Evolutionary conservation across 2,329 filamentous ascomycete species (phyloP).

Genomic region (Lasiodiplodia theobromae): DNA sequence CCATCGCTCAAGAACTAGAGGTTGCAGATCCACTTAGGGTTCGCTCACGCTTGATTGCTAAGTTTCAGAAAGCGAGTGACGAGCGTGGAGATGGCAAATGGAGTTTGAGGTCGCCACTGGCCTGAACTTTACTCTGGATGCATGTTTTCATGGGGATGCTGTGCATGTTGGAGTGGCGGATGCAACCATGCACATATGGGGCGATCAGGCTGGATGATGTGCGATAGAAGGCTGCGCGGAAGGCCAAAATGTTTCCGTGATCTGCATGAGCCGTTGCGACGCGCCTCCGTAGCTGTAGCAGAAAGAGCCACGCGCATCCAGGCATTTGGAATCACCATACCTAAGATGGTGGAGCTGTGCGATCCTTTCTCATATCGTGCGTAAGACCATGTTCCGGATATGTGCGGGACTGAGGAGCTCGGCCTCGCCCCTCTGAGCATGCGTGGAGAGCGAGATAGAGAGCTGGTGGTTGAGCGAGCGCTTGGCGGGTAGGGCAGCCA

Average conservation of each 20-base stretch:
- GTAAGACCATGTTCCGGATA: background rate
- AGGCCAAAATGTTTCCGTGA: slow-evolving; percentile 22
- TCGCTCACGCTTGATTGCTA: slow-evolving; percentile 3
- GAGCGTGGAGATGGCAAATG: slow-evolving; percentile 11
- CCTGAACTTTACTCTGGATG: slow-evolving; percentile 11
- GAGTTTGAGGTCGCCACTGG: slow-evolving; percentile 5
- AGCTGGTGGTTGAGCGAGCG: background rate
- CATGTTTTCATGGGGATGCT: background rate
- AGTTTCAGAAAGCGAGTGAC: slow-evolving; percentile 14
- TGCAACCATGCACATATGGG: slow-evolving; percentile 9
- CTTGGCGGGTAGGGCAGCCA: slow-evolving; percentile 14
- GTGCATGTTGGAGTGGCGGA: background rate
- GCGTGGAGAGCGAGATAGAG: slow-evolving; percentile 4
- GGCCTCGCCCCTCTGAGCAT: background rate
- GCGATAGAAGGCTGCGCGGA: slow-evolving; percentile 15
- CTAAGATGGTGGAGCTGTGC: background rate
- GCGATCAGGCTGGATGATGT: slow-evolving; percentile 3
- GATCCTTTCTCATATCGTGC: slow-evolving; percentile 15
- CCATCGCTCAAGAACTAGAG: background rate
- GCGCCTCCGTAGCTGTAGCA: slow-evolving; percentile 14
- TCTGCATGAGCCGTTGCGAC: slow-evolving; percentile 22
- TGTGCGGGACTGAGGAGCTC: slow-evolving; percentile 1
- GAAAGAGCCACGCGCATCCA: slow-evolving; percentile 3
- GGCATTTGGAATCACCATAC: slow-evolving; percentile 18
- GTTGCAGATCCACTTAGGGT: slow-evolving; percentile 10